Percentiles rank a stretch among this genome's conserved stretches.
These are phyloP conservation scores for Starmerella powellii DNA, from an alignment of 805 yeast species.

Conservation along the genomic window DNA sequence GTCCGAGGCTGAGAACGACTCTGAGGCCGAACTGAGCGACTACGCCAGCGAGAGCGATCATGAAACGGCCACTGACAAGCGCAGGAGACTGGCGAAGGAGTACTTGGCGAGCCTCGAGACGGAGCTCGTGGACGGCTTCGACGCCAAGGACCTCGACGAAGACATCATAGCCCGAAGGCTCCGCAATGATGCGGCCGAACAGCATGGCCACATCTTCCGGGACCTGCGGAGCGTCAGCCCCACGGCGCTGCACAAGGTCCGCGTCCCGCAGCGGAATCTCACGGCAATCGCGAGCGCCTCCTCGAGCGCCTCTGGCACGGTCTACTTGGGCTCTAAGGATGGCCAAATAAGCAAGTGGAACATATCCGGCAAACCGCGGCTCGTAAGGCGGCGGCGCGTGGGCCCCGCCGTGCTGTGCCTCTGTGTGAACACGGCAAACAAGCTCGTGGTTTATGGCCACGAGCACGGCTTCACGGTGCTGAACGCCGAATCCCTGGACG, in stretches of 20 bases:
- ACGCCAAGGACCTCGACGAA: constrained; percentile 81
- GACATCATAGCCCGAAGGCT: constrained; percentile 74
- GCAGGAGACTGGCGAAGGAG: constrained; percentile 88
- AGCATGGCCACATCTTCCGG: constrained; percentile 63
- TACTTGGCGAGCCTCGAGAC: constrained; percentile 67
- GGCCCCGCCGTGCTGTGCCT: constrained; percentile 73
- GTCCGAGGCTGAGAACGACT: constrained; percentile 28
- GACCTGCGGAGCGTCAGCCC: constrained; percentile 22
- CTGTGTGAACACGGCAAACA: constrained; percentile 80
- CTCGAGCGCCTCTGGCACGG: constrained; percentile 55
- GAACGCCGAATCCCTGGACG: constrained; percentile 68
- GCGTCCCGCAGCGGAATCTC: constrained; percentile 15
- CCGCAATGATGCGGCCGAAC: constrained; percentile 80
- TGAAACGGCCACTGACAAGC: constrained; percentile 83
- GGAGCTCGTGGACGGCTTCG: constrained; percentile 42
- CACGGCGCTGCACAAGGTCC: constrained; percentile 20
- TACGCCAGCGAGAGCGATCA: constrained; percentile 78
- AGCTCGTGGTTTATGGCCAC: constrained; percentile 83
- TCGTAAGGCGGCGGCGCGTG: constrained; percentile 26
- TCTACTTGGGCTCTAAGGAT: constrained; percentile 50
- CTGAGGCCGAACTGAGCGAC: constrained; percentile 61
- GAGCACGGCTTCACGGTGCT: constrained; percentile 71
- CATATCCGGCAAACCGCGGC: constrained; percentile 20
- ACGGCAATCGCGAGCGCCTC: constrained; percentile 39
- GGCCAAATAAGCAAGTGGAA: constrained; percentile 69